These are phyloP conservation scores for Russula vinacea DNA, from an alignment of 768 basidiomycete genomes.

Conservation along the genomic window DNA sequence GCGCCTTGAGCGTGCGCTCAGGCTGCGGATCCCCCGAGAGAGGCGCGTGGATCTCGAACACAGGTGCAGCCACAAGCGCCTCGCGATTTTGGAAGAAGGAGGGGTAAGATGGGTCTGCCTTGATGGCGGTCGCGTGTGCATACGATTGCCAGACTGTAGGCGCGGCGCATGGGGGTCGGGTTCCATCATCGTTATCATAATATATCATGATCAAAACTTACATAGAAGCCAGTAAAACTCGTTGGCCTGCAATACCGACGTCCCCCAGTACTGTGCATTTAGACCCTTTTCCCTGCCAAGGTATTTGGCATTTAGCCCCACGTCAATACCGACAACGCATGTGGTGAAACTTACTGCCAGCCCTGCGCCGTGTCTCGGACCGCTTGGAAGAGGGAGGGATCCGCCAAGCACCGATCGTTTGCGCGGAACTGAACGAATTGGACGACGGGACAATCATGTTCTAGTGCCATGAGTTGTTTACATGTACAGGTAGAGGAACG, in stretches of 20 bases:
- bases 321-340: not conserved
- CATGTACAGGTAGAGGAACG: no score
- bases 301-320: not conserved
- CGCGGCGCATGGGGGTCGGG: not conserved
- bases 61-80: not conserved
- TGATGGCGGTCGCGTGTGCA: slow-evolving; percentile 3
- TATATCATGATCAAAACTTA: not conserved
- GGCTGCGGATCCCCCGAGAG: not conserved
- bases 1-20: not conserved
- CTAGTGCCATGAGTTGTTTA: not conserved
- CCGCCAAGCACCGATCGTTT: not conserved
- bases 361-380: slow-evolving; percentile 1
- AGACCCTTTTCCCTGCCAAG: slow-evolving; percentile 9
- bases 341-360: slow-evolving; percentile 13
- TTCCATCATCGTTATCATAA: not conserved
- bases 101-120: slow-evolving; percentile 11
- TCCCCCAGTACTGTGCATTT: slow-evolving; percentile 19
- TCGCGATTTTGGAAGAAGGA: not conserved
- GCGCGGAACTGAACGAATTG: slow-evolving; percentile 2
- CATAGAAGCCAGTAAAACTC: slow-evolving; percentile 19
- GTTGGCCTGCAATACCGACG: not conserved
- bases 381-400: slow-evolving; percentile 11
- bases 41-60: not conserved
- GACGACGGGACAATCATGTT: not conserved
- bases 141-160: slow-evolving; percentile 15